Conservation (phyloP, 768 basidiomycete species). For the Rhizopogon vinicolor region DNA sequence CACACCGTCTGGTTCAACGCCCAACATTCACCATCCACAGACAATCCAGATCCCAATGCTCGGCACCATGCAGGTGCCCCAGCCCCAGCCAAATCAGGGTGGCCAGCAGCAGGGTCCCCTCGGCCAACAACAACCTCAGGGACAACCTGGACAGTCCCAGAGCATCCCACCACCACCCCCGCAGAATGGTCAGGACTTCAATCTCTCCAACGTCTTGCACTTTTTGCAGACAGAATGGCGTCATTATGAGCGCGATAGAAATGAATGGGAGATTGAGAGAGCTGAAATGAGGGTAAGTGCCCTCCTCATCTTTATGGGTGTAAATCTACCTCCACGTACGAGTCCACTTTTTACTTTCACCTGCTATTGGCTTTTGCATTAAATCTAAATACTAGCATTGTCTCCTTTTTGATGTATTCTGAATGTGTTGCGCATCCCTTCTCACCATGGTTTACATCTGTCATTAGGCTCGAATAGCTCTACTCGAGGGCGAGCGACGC, state of each 20-base stretch:
- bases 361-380: neutral
- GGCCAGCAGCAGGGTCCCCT: conserved; percentile 43
- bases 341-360: neutral
- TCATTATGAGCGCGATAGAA: conserved; percentile 94
- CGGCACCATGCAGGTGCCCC: conserved; percentile 62
- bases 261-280: conserved; percentile 99
- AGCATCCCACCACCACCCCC: conserved; percentile 71
- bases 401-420: conserved; percentile 12
- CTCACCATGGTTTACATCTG: conserved; percentile 8
- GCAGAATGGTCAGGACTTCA: conserved; percentile 88
- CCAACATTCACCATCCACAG: conserved; percentile 34
- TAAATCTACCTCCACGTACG: neutral
- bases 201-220: conserved; percentile 90
- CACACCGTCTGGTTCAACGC: conserved; percentile 11
- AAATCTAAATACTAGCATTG: neutral
- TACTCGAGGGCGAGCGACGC: conserved; percentile 94
- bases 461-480: conserved; percentile 86
- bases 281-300: conserved; percentile 94
- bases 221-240: conserved; percentile 99
- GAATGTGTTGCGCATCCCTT: conserved; percentile 24
- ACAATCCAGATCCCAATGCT: conserved; percentile 65
- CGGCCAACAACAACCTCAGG: conserved; percentile 39
- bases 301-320: neutral
- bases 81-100: conserved; percentile 37
- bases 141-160: conserved; percentile 50